Conservation (phyloP, 148 eudicot genomes). For the Cornus florida region DNA sequence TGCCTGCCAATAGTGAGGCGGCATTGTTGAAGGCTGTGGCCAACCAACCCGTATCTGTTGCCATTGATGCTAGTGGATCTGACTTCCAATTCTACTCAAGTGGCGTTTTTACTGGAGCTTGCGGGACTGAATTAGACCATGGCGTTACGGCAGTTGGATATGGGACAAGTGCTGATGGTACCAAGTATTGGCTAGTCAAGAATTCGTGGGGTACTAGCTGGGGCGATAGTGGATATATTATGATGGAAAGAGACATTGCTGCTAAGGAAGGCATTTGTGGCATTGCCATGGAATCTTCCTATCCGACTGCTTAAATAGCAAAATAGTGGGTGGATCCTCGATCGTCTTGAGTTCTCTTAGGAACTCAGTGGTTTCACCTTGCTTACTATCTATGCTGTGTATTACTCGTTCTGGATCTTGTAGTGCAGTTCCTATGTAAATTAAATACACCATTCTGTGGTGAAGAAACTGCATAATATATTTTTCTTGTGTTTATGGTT, state of each 20-base stretch:
- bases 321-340: neutral
- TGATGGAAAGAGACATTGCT: constrained; percentile 9
- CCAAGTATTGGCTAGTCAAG: constrained; percentile 11
- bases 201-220: constrained; percentile 10
- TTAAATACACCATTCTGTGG: too few species aligned
- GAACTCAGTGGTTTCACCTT: neutral
- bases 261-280: constrained; percentile 13
- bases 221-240: constrained; percentile 8
- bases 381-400: neutral
- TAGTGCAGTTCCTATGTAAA: neutral
- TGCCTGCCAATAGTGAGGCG: constrained; percentile 22
- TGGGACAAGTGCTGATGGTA: constrained; percentile 10
- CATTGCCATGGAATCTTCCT: constrained; percentile 16
- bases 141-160: constrained; percentile 28
- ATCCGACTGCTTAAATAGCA: constrained; percentile 10
- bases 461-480: too few species aligned
- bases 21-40: constrained; percentile 25
- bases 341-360: neutral
- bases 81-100: constrained; percentile 24
- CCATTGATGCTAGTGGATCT: constrained; percentile 22
- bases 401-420: too few species aligned
- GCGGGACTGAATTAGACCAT: constrained; percentile 24
- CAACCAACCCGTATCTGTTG: constrained; percentile 27
- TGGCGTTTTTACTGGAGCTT: constrained; percentile 21
- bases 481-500: too few species aligned